Percentiles rank a stretch among this genome's conserved stretches.
These are phyloP conservation scores for Xylaria intraflava DNA, from an alignment of 495 filamentous ascomycete species.

Conservation along the genomic window DNA sequence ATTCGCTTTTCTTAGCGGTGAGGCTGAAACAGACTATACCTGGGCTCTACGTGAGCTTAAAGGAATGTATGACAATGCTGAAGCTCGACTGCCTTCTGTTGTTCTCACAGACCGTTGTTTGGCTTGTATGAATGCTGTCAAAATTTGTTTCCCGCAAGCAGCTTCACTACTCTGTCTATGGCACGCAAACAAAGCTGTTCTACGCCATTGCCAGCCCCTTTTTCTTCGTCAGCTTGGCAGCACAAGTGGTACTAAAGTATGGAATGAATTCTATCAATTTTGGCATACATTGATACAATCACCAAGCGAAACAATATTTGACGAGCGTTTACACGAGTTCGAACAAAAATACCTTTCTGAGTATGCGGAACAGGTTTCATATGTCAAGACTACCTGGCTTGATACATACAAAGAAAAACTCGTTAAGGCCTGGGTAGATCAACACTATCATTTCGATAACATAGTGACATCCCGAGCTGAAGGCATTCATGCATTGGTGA, in stretches of 20 bases:
- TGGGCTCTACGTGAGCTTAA: neutral
- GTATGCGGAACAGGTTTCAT: neutral
- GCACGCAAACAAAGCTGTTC: neutral
- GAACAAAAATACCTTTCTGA: neutral
- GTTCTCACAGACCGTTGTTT: neutral
- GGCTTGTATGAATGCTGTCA: neutral
- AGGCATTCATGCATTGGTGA: neutral
- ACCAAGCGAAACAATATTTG: neutral
- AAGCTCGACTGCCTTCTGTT: neutral
- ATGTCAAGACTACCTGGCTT: neutral
- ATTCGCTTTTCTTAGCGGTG: slow-evolving; percentile 4
- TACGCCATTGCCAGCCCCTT: neutral
- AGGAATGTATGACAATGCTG: neutral
- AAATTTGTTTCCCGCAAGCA: neutral
- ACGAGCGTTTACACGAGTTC: neutral
- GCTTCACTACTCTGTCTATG: neutral
- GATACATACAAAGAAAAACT: neutral
- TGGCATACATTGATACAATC: neutral
- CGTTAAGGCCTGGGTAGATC: neutral
- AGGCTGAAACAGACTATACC: neutral
- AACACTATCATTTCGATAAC: neutral
- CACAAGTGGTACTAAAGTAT: neutral
- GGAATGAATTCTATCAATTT: neutral
- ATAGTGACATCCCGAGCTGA: neutral
- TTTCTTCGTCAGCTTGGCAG: no score